Evolutionary conservation across 2,329 filamentous ascomycete species (phyloP), one percentile per base, ranked within the genome.

Genomic region (Calonectria pteridis): DNA sequence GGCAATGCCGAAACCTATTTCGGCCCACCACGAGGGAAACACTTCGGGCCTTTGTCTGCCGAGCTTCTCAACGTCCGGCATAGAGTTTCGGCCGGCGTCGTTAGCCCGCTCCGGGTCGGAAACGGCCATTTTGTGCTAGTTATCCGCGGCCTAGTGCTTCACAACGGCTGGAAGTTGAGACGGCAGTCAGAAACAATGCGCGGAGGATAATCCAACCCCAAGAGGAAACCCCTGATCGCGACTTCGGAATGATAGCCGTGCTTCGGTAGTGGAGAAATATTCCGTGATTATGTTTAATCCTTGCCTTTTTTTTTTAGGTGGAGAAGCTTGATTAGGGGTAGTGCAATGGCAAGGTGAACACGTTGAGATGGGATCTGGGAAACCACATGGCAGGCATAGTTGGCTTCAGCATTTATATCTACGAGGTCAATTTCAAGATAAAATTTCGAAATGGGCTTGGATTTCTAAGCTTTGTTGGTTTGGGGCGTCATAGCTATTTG

Each of bases 11-110:
- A 80, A 80, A 1, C 77, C 78, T 33, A 79, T 11, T 51, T 81
- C 79, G 31, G 79, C 73, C 78, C 73, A 80, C 51, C 66, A 37
- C 16, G 79, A 78, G n/a, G 75, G 69, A 46, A 80, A 80, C 6
- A 71, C 75, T 40, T 75, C 71, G 28, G 79, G 79, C 37, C 79
- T 73, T 71, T 80, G 79, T 23, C 79, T 76, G n/a, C 79, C 79
- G 18, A 81, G 79, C 37, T 73, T 78, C 53, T 81, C 79, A 43
- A 80, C 72, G 26, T 80, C 78, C 10, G 64, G 69, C 6, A 73
- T 62, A n/a, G 72, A 69, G 23, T 74, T 67, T 16, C 58, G 46
- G 37, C 68, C 71, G 51, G 66, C n/a, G 2, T 62, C 71, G 43
- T 59, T 59, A 9, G 65, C 71, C 7, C 65, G 72, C 58, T 80